Evolutionary conservation across 106 monocot genomes (phyloP).

Genomic region (Agapanthus africanus): DNA sequence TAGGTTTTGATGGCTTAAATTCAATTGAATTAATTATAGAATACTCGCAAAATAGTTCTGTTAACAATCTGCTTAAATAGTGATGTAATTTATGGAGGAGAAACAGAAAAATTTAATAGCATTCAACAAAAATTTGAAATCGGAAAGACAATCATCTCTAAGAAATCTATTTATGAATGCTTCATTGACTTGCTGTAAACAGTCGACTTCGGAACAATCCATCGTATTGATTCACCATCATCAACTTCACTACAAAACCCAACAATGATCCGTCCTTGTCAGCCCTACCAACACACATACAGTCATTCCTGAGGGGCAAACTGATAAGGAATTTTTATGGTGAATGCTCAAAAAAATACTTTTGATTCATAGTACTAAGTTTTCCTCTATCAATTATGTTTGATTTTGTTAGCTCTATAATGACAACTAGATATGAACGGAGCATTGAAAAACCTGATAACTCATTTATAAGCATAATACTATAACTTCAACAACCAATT

Average conservation of each 20-base stretch:
- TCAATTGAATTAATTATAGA: too few species aligned
- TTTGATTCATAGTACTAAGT: not conserved
- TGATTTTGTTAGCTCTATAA: not conserved
- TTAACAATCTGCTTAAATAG: too few species aligned
- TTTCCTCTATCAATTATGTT: not conserved
- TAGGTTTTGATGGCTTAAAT: too few species aligned
- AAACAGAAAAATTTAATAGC: not conserved
- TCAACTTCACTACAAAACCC: too few species aligned
- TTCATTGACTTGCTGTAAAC: not conserved
- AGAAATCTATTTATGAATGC: not conserved
- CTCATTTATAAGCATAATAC: too few species aligned
- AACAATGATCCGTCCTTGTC: too few species aligned
- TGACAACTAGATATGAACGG: not conserved
- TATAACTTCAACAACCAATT: too few species aligned
- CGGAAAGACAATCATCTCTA: not conserved
- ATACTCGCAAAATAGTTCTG: too few species aligned
- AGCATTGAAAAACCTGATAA: not conserved
- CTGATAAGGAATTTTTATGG: not conserved
- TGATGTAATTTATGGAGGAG: not conserved
- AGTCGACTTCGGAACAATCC: not conserved
- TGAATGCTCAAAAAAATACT: not conserved
- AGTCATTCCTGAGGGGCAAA: not conserved
- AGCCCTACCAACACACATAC: not conserved
- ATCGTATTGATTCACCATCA: not conserved
- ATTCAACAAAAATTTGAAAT: not conserved